Base-by-base conservation (phyloP, 2,329 filamentous ascomycete species). In the Colletotrichum salicis region DNA sequence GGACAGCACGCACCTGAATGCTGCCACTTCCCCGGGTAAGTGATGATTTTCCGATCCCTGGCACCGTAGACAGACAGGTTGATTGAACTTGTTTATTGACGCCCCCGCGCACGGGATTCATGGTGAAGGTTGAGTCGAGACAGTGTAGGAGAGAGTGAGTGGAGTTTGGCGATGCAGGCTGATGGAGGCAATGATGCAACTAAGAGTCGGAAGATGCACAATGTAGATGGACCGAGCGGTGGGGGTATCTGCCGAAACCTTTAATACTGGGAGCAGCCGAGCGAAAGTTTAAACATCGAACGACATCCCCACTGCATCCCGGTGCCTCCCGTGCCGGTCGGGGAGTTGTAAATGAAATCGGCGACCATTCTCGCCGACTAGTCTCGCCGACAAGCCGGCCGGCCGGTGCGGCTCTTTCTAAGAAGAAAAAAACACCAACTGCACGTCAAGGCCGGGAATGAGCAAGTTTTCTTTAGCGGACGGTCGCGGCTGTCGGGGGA, bases 401-500 rank as follows among this genome's bases (percentile, higher is more conserved):
- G 15, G 13, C n/a, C 27, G n/a, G 56, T 24, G 51, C 22, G 51
- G 41, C 41, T 48, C 41, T 48, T 11, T 22, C 19, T 27, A 24
- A 8, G 31, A 10, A 31, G 11, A 5, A 10, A 31, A 6, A 5
- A 27, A 51, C 6, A 33, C 22, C 37, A 41, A 8, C 15, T 19
- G 37, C 5, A 61, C 24, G 58, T n/a, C 29, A 51, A 24, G 29
- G 22, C 52, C 11, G 8, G 19, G 11, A 19, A 61, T 7, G 41
- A 33, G 27, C 4, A 52, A 52, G 19, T 31, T 61, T 61, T 33
- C 24, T 19, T 13, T 12, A 10, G 12, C 8, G 4, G 8, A 61
- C 10, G 13, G 15, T 31, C 15, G 11, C 61, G 61, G 61, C 61
- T 64, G 8, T 64, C 61, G 61, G 61, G 22, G 51, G 41, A 41